A percentile compares a stretch with the other conserved stretches of the same genome.
These are phyloP conservation scores for Saturnispora galanensis DNA, from an alignment of 805 yeast species.

Conservation along the genomic window DNA sequence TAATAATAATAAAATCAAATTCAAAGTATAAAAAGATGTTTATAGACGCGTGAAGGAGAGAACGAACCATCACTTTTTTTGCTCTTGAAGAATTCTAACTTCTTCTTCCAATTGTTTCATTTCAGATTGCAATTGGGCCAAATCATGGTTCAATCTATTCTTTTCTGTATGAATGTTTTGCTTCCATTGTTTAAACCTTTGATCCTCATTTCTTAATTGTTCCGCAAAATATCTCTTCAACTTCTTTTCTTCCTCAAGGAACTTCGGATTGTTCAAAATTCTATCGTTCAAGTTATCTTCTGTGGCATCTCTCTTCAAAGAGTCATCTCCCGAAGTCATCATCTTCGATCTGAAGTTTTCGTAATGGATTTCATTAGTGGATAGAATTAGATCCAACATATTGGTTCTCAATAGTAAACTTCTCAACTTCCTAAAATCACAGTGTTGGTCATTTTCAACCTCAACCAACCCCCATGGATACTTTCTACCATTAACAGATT, in stretches of 20 bases:
- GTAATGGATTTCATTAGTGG: constrained; percentile 75
- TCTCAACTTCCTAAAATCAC: constrained; percentile 78
- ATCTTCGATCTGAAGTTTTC: constrained; percentile 69
- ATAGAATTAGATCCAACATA: constrained; percentile 69
- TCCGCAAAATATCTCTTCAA: constrained; percentile 91
- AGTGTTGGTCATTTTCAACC: constrained; percentile 76
- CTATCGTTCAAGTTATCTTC: constrained; percentile 29
- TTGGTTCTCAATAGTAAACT: constrained; percentile 70
- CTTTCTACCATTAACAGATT: constrained; percentile 64
- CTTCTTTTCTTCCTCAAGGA: constrained; percentile 92
- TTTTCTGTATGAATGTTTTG: constrained; percentile 92
- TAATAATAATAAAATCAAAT: not conserved
- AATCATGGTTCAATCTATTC: constrained; percentile 85
- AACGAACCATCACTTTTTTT: constrained; percentile 32
- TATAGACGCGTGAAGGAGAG: not conserved
- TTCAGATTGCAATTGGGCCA: constrained; percentile 78
- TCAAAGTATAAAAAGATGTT: not conserved
- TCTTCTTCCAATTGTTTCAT: constrained; percentile 67
- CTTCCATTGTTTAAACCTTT: constrained; percentile 97
- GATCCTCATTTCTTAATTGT: constrained; percentile 94
- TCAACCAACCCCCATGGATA: constrained; percentile 90
- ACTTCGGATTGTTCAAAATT: constrained; percentile 69
- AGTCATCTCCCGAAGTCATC: constrained; percentile 36
- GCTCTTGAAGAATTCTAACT: constrained; percentile 49
- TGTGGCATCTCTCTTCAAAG: constrained; percentile 7